phyloP scores from a whole-genome alignment of 2,329 filamentous ascomycete genomes.

The Septoria petroselini region DNA sequence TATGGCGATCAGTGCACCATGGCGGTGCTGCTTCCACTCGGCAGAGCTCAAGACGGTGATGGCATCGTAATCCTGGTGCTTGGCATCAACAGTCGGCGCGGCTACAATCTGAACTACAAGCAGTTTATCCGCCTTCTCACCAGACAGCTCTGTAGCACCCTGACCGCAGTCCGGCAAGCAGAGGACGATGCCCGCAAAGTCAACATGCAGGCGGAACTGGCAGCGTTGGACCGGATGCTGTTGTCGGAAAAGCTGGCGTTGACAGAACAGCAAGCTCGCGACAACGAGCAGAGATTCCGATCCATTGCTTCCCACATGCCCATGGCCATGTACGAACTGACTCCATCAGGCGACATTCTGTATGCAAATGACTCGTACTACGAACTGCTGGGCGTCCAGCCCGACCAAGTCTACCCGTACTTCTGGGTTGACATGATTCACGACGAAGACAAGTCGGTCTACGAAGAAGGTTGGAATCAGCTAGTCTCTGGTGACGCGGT shows the following conservation, averaged over 20 bases:
- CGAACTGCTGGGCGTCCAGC: slow-evolving; percentile 30
- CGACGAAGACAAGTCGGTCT: slow-evolving; percentile 13
- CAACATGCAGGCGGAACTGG: slow-evolving; percentile 16
- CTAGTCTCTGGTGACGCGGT: slow-evolving; percentile 24
- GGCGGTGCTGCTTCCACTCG: slow-evolving; percentile 38
- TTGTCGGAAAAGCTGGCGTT: slow-evolving; percentile 28
- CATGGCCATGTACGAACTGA: slow-evolving; percentile 42
- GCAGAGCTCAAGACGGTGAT: slow-evolving; percentile 21
- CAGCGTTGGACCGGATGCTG: slow-evolving; percentile 18
- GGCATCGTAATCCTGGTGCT: slow-evolving; percentile 30
- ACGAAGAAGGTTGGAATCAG: slow-evolving; percentile 21
- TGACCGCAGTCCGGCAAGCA: slow-evolving; percentile 35
- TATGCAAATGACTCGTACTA: slow-evolving; percentile 42
- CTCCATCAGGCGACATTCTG: slow-evolving; percentile 34
- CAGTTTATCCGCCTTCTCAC: slow-evolving; percentile 38
- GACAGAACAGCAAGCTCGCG: slow-evolving; percentile 25
- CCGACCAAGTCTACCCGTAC: slow-evolving; percentile 15
- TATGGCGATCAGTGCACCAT: slow-evolving; percentile 36
- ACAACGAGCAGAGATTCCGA: slow-evolving; percentile 38
- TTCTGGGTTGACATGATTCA: slow-evolving; percentile 14
- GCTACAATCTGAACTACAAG: slow-evolving; percentile 35
- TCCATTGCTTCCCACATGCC: slow-evolving; percentile 40
- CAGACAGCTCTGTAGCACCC: slow-evolving; percentile 24
- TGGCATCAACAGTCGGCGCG: slow-evolving; percentile 39
- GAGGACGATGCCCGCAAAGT: slow-evolving; percentile 21